Conservation (phyloP, 495 filamentous ascomycete species). For the Neurospora sp. region DNA sequence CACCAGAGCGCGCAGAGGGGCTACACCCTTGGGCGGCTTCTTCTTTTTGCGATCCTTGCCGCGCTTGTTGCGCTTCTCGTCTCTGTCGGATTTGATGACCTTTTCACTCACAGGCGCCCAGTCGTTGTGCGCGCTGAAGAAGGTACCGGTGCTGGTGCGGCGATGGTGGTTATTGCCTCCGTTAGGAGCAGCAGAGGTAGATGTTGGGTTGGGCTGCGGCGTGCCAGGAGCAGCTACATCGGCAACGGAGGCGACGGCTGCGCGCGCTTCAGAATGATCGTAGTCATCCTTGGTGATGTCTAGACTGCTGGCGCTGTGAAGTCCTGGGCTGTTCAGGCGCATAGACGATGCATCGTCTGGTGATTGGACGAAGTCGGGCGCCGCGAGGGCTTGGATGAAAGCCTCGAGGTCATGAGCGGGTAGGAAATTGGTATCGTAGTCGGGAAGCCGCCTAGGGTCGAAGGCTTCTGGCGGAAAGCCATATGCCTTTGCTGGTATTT, state of each 20-base stretch:
- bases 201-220: neutral
- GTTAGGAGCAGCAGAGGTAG: neutral
- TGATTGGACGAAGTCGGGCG: conserved; percentile 37
- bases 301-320: conserved; percentile 12
- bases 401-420: conserved; percentile 44
- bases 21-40: conserved; percentile 26
- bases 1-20: conserved; percentile 10
- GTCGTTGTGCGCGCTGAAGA: conserved; percentile 71
- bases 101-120: conserved; percentile 71
- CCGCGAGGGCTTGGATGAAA: conserved; percentile 46
- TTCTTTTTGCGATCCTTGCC: conserved; percentile 17
- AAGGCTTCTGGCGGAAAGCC: conserved; percentile 39
- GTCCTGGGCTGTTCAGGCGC: conserved; percentile 16
- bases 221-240: conserved; percentile 2
- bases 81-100: conserved; percentile 33
- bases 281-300: conserved; percentile 9
- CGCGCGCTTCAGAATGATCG: conserved; percentile 8
- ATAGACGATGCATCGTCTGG: conserved; percentile 27
- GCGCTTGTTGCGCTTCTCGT: neutral
- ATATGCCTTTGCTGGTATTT: conserved; percentile 23
- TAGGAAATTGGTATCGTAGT: conserved; percentile 58
- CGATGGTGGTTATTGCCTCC: neutral
- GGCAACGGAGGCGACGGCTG: conserved; percentile 9
- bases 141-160: conserved; percentile 24
- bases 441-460: conserved; percentile 44